A percentile compares a stretch with the other conserved stretches of the same genome.
These are phyloP conservation scores for Metschnikowia corniflorae DNA, from an alignment of 805 yeast genomes.

Conservation along the genomic window DNA sequence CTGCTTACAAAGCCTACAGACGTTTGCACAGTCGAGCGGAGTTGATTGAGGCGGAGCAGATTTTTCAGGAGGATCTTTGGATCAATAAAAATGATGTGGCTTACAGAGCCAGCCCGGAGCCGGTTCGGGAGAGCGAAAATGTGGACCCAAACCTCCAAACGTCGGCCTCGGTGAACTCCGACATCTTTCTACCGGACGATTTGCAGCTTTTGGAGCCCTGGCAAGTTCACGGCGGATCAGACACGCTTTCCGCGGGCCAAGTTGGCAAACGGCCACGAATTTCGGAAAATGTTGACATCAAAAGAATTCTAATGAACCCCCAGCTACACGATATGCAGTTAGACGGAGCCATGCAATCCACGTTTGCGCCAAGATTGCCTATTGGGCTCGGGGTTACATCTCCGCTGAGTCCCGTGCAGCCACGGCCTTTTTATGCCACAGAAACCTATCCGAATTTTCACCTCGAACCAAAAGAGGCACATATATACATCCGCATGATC, in stretches of 20 bases:
- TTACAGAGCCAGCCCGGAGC: background rate
- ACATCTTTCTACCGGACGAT: background rate
- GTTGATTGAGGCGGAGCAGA: conserved; percentile 29
- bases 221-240: conserved; percentile 5
- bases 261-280: conserved; percentile 4
- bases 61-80: conserved; percentile 8
- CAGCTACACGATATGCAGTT: conserved; percentile 8
- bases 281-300: conserved; percentile 25
- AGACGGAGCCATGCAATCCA: conserved; percentile 6
- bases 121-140: background rate
- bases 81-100: conserved; percentile 1
- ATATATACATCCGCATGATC: conserved; percentile 23
- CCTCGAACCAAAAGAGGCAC: conserved; percentile 18
- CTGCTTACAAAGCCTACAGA: conserved; percentile 30
- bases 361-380: conserved; percentile 3
- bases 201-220: conserved; percentile 6
- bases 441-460: conserved; percentile 1
- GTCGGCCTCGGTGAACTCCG: background rate
- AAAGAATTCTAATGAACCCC: conserved; percentile 23
- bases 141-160: background rate
- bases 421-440: conserved; percentile 1
- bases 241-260: conserved; percentile 12
- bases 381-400: background rate
- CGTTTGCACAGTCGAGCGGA: conserved; percentile 31
- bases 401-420: background rate